Percentiles rank a stretch among this genome's conserved stretches.
These are phyloP conservation scores for Calonectria pseudoturangicola DNA, from an alignment of 2,329 filamentous ascomycete species.

Conservation along the genomic window DNA sequence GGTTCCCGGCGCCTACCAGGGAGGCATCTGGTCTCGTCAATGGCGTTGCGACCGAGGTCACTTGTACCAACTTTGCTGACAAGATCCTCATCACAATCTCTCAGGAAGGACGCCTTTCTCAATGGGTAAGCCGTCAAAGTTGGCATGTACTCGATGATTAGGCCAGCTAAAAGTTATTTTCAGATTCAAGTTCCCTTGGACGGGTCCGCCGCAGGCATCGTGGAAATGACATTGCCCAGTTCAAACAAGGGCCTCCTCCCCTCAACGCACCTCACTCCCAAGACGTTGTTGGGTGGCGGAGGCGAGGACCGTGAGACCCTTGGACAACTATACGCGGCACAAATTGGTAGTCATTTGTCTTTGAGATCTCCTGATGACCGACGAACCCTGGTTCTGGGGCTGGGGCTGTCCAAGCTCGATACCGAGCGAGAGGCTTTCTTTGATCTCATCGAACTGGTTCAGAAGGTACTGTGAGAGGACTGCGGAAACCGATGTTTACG, in stretches of 20 bases:
- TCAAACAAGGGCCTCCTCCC: conserved; percentile 76
- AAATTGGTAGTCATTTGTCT: conserved; percentile 88
- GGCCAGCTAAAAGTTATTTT: conserved; percentile 21
- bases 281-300: conserved; percentile 89
- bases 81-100: conserved; percentile 93
- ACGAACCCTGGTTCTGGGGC: conserved; percentile 76
- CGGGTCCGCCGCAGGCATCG: conserved; percentile 77
- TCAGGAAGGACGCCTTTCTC: conserved; percentile 88
- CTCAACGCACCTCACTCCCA: conserved; percentile 87
- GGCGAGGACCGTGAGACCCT: conserved; percentile 86
- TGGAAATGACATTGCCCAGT: conserved; percentile 75
- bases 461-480: conserved; percentile 69
- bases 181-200: conserved; percentile 87
- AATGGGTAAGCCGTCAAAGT: conserved; percentile 81
- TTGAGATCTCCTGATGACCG: conserved; percentile 80
- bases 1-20: conserved; percentile 81
- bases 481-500: neutral
- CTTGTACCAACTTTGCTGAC: conserved; percentile 85
- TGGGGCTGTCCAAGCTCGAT: conserved; percentile 73
- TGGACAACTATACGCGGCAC: conserved; percentile 91
- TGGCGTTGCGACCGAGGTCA: conserved; percentile 82
- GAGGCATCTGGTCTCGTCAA: conserved; percentile 78
- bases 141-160: too few species aligned
- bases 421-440: conserved; percentile 76
- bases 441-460: conserved; percentile 78